A percentile compares a stretch with the other conserved stretches of the same genome.
Conservation (phyloP, 2,329 filamentous ascomycete species). For the Pezicula rhizophila region DNA sequence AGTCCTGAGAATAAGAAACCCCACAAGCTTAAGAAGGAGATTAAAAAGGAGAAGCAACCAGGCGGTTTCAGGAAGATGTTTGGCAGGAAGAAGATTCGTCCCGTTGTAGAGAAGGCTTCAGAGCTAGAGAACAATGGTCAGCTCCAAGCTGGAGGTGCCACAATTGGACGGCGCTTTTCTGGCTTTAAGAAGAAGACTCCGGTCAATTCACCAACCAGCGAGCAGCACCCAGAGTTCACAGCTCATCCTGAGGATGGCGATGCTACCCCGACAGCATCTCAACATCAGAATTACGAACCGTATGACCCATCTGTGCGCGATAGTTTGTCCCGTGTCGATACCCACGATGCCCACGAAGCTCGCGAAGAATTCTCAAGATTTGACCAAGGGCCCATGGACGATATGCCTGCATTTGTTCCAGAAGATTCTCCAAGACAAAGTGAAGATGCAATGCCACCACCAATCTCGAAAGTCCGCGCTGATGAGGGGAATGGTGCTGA, state of each 20-base stretch:
- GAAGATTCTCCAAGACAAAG: constrained; percentile 28
- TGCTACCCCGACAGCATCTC: constrained; percentile 22
- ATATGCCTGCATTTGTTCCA: constrained; percentile 80
- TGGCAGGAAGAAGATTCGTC: constrained; percentile 52
- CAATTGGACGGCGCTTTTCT: constrained; percentile 33
- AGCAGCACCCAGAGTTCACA: constrained; percentile 18
- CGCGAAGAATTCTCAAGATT: constrained; percentile 61
- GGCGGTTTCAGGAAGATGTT: constrained; percentile 60
- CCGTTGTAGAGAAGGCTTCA: constrained; percentile 47
- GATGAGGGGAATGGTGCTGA: constrained; percentile 26
- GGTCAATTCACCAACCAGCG: constrained; percentile 9
- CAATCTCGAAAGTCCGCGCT: constrained; percentile 11
- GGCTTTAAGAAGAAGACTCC: constrained; percentile 33
- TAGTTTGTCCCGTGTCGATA: constrained; percentile 53
- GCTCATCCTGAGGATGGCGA: constrained; percentile 22
- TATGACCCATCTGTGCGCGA: constrained; percentile 42
- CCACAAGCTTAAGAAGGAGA: constrained; percentile 48
- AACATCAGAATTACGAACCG: constrained; percentile 27
- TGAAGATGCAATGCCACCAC: constrained; percentile 31
- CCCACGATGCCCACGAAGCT: constrained; percentile 52
- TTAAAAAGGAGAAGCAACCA: constrained; percentile 22
- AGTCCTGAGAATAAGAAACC: constrained; percentile 42
- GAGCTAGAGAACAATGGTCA: constrained; percentile 45
- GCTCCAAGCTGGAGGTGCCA: constrained; percentile 20
- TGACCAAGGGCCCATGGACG: constrained; percentile 80